Percentiles rank a stretch among this genome's conserved stretches.
These are phyloP conservation scores for Dendrobium chrysotoxum DNA, from an alignment of 106 monocot species.

Conservation along the genomic window DNA sequence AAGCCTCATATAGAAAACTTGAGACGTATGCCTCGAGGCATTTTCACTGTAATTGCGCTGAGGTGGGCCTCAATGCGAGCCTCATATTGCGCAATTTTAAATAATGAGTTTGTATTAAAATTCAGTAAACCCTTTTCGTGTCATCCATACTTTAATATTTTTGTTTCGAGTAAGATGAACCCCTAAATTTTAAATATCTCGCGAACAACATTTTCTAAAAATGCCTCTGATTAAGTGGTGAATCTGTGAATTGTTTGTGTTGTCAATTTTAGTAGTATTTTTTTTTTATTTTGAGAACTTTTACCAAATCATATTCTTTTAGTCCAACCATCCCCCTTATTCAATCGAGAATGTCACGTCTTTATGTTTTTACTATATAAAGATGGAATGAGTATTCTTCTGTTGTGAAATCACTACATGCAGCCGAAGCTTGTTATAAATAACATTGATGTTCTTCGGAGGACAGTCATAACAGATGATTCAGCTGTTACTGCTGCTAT, in stretches of 20 bases:
- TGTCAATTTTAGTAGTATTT: neutral
- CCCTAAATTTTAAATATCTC: neutral
- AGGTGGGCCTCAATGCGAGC: too few species aligned
- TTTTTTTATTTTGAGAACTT: neutral
- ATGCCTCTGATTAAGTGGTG: neutral
- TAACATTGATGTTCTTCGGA: slow-evolving; percentile 77
- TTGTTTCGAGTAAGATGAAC: neutral
- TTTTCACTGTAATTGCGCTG: too few species aligned
- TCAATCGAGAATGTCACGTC: neutral
- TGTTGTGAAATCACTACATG: slow-evolving; percentile 8
- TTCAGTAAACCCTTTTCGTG: neutral
- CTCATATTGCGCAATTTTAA: too few species aligned
- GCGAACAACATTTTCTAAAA: neutral
- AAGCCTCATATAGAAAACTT: too few species aligned
- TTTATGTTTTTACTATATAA: neutral
- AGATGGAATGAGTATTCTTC: neutral
- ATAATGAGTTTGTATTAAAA: too few species aligned
- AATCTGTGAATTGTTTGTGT: neutral
- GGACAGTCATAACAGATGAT: slow-evolving; percentile 49
- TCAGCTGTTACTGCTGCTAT: slow-evolving; percentile 53
- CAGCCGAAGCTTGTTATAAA: slow-evolving; percentile 95
- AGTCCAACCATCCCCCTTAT: neutral
- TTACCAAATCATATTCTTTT: neutral
- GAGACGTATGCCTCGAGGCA: too few species aligned
- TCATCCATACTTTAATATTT: neutral